Percentiles rank a stretch among this genome's conserved stretches.
These are phyloP conservation scores for Trichophyton simii DNA, from an alignment of 2,329 filamentous ascomycete species.

Conservation along the genomic window DNA sequence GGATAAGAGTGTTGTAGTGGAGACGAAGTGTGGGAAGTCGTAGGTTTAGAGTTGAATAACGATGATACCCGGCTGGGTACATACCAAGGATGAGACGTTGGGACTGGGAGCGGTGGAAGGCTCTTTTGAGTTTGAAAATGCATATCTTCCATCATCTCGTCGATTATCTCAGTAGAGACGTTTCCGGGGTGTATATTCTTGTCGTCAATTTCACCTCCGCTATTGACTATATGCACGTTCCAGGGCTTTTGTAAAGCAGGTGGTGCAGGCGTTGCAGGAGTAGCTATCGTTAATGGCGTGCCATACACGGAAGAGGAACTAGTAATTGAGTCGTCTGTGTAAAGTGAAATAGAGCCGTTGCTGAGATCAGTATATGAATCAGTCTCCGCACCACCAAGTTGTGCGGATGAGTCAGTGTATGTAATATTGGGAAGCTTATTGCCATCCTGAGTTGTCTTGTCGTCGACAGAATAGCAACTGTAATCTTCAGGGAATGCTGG, in stretches of 20 bases:
- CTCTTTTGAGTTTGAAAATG: background rate
- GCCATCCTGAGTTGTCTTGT: background rate
- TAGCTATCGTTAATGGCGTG: background rate
- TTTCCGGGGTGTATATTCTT: background rate
- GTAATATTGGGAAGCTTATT: background rate
- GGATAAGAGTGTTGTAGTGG: background rate
- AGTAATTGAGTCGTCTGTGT: background rate
- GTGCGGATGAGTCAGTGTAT: background rate
- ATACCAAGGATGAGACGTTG: background rate
- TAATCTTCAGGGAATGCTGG: background rate
- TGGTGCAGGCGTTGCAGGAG: background rate
- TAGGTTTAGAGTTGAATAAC: background rate
- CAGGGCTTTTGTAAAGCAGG: background rate
- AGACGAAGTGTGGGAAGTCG: background rate
- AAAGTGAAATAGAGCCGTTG: background rate
- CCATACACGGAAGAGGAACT: background rate
- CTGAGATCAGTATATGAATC: background rate
- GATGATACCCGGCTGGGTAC: background rate
- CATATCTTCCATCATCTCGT: conserved; percentile 5
- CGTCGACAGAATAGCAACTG: background rate
- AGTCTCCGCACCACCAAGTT: background rate
- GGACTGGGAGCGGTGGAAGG: background rate
- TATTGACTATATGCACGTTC: background rate
- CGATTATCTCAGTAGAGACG: background rate
- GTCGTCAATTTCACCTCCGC: background rate